Evolutionary conservation across 2,329 filamentous ascomycete genomes (phyloP), one percentile per base, ranked within the genome.

Genomic region (Keithomyces neogunnii): DNA sequence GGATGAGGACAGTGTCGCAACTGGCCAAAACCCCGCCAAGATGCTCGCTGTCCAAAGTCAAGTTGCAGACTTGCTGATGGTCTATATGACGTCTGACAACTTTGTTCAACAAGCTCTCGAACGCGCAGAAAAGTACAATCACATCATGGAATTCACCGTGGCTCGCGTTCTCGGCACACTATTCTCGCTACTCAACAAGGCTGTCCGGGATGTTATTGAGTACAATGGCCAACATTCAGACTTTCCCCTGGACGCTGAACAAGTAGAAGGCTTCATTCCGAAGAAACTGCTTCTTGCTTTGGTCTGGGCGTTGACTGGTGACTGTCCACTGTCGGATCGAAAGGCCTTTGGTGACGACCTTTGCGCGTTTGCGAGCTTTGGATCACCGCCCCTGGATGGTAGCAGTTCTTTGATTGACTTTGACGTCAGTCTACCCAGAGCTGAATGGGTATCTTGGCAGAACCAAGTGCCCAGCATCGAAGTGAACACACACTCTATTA

Each of bases 111-210:
- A 86, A 56, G 87, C 85, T 3, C 78, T 99, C 4, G 78, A 84
- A 49, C 79, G 89, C 65, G 90, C 92, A 3, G 78, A 81, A 60
- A 78, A 80, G 56, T 95, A 89, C 73, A 88, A 86, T 56, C 93
- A 99, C 68, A 99, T 99, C 66, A 99, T 99, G 93, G 89, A 96
- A 60, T 99, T 93, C 65, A 97, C 93, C 0, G 80, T 88, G 47
- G 89, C 92, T 47, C 88, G 93, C 51, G 92, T 89, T 4, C 78
- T 99, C 36, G 93, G 85, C 56, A 99, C 93, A 0, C 73, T 99
- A 26, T 99, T 99, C 74, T 97, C 92, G 43, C 77, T 99, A 30
- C 74, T 99, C 52, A 96, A 96, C 71, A 97, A 99, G 72, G 82
- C 87, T 42, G 95, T 92, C 56, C 84, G 92, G 55, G 90, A 92